phyloP scores from a whole-genome alignment of 2,329 filamentous ascomycete species.

The Curvularia sp. region DNA sequence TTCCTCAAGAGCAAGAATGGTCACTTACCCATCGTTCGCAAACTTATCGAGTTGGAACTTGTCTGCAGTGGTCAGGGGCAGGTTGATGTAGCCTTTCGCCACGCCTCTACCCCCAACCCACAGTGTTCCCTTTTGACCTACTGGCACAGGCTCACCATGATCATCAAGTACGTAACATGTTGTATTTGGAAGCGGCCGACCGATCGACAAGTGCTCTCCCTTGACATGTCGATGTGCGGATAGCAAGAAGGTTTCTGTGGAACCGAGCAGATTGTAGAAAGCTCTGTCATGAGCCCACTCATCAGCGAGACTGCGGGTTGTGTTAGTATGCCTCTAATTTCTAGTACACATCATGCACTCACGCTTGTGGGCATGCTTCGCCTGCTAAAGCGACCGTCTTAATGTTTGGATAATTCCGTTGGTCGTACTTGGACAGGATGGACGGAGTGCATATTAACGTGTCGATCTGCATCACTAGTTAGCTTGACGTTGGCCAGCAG shows the following conservation, averaged over 20 bases:
- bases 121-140: constrained; percentile 61
- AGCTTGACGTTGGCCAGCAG: constrained; percentile 1
- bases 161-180: constrained; percentile 63
- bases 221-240: constrained; percentile 61
- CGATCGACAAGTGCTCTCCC: constrained; percentile 61
- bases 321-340: constrained; percentile 3
- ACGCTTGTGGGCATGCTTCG: constrained; percentile 60
- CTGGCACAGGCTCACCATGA: constrained; percentile 53
- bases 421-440: constrained; percentile 61
- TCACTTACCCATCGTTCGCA: constrained; percentile 57
- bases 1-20: background rate
- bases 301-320: constrained; percentile 58
- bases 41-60: constrained; percentile 63
- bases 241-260: constrained; percentile 67
- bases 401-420: constrained; percentile 59
- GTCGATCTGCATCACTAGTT: constrained; percentile 52
- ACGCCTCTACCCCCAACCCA: constrained; percentile 66
- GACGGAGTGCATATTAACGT: constrained; percentile 65
- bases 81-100: constrained; percentile 63
- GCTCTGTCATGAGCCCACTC: constrained; percentile 58
- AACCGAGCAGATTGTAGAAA: constrained; percentile 64
- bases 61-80: constrained; percentile 59
- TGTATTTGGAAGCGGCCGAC: constrained; percentile 64
- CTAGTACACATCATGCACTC: constrained; percentile 19
- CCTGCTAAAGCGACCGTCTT: constrained; percentile 63